Evolutionary conservation across 306 rosid genomes (phyloP), one percentile per base, ranked within the genome.

Genomic region (Trifolium subterraneum): DNA sequence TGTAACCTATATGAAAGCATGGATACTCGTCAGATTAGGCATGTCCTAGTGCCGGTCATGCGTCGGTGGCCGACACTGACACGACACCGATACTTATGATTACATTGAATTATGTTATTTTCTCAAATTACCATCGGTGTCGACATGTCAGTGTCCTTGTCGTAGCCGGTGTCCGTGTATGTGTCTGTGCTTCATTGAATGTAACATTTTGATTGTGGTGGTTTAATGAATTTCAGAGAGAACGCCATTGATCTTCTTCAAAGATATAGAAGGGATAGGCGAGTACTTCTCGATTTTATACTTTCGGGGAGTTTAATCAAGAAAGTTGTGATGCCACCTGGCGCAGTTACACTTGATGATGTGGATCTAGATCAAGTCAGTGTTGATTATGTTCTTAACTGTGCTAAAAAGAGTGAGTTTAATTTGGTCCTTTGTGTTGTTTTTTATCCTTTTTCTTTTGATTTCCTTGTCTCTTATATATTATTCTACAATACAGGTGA

Each of bases 331-430:
- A 94, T 94, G 97, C 99, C 99, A 71, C 99, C 98, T 11, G 99
- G 99, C 13, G 96, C 99, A 0, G 98, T 92, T 76, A 87, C 98
- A 0, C 92, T 94, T 7, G 99, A 94, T 77, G 99, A 94, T 52
- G 96, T 94, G 78, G 98, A 94, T 94, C 87, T 94, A 12, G 98
- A 94, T 80, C 99, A 94, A 94, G 93, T 94, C 70, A 94, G 99
- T 70, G 92, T 94, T 76, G 96, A 94, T 87, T 87, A 84, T 85
- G 96, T 90, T 59, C 90, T 94, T 80, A 87, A 82, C 68, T 94
- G 99, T 86, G 93, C 97, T 10, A 92, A 76, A 82, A 90, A 86
- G 84, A 90, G 99, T 94, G 60, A 73, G 78, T 70, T 47, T 31
- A 63, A 31, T 35, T 9, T 64, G 27, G n/a, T 20, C 27, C 11